Conservation (phyloP, 2,329 filamentous ascomycete genomes). For the Penicillium sclerotigenum region DNA sequence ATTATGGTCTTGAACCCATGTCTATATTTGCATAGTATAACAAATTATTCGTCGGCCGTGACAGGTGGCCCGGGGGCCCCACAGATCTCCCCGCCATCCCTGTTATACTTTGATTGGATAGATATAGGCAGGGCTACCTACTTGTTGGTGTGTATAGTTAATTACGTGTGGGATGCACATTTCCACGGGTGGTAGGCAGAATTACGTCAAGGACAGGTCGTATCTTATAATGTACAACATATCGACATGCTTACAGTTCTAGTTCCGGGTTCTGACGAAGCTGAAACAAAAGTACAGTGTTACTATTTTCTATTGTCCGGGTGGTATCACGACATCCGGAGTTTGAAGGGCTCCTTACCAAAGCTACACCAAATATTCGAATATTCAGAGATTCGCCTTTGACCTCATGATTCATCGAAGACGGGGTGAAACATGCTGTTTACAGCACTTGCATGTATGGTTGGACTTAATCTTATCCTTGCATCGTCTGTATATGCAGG, state of each 20-base stretch:
- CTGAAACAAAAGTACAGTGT: not conserved
- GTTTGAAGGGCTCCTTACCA: not conserved
- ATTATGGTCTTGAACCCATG: too few species aligned
- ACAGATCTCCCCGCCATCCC: too few species aligned
- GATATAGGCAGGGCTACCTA: not conserved
- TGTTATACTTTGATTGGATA: too few species aligned
- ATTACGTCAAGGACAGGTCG: not conserved
- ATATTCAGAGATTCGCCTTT: not conserved
- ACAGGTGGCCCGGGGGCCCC: too few species aligned
- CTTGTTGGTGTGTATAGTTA: not conserved
- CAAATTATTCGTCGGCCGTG: too few species aligned
- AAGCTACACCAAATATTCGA: not conserved
- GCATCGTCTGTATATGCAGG: not conserved
- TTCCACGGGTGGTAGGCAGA: too few species aligned
- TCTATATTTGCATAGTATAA: too few species aligned
- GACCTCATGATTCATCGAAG: not conserved
- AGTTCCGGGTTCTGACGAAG: not conserved
- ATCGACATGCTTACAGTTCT: too few species aligned
- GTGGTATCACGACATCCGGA: not conserved
- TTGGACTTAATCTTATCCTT: not conserved
- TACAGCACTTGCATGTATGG: not conserved
- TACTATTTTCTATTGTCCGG: not conserved
- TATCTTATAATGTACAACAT: not conserved
- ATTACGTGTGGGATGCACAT: not conserved
- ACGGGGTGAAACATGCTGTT: not conserved